Conservation (phyloP, 2,329 filamentous ascomycete species). For the Botryotinia convoluta region DNA sequence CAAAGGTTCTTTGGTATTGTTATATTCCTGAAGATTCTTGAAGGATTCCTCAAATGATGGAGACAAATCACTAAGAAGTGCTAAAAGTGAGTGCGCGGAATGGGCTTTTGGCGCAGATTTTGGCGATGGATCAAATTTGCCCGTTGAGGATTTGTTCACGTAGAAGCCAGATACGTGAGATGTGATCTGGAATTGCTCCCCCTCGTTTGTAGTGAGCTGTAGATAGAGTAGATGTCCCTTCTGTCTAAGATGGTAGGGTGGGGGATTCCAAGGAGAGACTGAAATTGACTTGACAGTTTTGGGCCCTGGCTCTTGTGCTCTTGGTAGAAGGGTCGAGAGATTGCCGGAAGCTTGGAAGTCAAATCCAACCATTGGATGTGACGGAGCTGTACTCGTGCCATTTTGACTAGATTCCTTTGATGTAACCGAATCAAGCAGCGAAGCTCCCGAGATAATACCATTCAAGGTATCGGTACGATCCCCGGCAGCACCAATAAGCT, state of each 20-base stretch:
- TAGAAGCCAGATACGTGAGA: slow-evolving; percentile 93
- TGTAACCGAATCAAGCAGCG: slow-evolving; percentile 76
- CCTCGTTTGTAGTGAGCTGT: slow-evolving; percentile 84
- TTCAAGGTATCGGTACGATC: slow-evolving; percentile 84
- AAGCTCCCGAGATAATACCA: slow-evolving; percentile 79
- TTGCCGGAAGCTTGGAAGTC: slow-evolving; percentile 70
- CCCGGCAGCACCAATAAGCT: slow-evolving; percentile 88
- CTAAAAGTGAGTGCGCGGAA: slow-evolving; percentile 81
- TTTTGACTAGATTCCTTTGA: slow-evolving; percentile 39
- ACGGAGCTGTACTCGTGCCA: slow-evolving; percentile 41
- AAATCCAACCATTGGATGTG: slow-evolving; percentile 66
- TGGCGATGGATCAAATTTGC: slow-evolving; percentile 90
- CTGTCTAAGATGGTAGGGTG: slow-evolving; percentile 85
- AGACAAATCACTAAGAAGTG: slow-evolving; percentile 74
- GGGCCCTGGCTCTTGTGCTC: slow-evolving; percentile 63
- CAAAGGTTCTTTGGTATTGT: slow-evolving; percentile 80
- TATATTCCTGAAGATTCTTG: slow-evolving; percentile 75
- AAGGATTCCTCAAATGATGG: slow-evolving; percentile 79
- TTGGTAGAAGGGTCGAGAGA: slow-evolving; percentile 69
- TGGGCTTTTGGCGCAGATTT: slow-evolving; percentile 73
- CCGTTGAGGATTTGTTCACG: slow-evolving; percentile 93
- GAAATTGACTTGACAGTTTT: slow-evolving; percentile 90
- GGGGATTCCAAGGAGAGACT: slow-evolving; percentile 93
- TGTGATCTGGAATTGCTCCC: slow-evolving; percentile 92
- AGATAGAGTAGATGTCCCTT: slow-evolving; percentile 92